A percentile compares a stretch with the other conserved stretches of the same genome.
Conservation (phyloP, 768 basidiomycete genomes). For the Mycena epipterygia region DNA sequence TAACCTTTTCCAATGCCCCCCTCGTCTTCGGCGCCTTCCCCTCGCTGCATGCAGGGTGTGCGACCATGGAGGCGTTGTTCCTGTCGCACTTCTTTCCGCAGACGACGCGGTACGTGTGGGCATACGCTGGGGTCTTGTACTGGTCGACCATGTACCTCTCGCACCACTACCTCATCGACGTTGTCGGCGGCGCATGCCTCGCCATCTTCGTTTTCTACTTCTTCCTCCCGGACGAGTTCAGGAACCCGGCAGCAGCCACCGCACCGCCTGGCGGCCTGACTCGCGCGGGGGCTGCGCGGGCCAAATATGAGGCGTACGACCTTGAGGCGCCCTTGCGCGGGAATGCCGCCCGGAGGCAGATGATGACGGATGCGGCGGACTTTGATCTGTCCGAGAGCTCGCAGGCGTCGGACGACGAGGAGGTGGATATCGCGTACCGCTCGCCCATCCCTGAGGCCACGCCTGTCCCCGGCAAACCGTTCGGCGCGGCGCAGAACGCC, state of each 20-base stretch:
- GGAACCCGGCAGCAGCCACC: slow-evolving; percentile 63
- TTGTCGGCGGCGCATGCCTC: slow-evolving; percentile 93
- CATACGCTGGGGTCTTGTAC: slow-evolving; percentile 88
- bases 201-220: slow-evolving; percentile 90
- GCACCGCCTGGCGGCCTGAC: slow-evolving; percentile 59
- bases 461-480: slow-evolving; percentile 52
- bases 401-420: slow-evolving; percentile 72
- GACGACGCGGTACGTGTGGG: slow-evolving; percentile 77
- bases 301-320: slow-evolving; percentile 86
- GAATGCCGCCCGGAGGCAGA: slow-evolving; percentile 39
- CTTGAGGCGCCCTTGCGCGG: slow-evolving; percentile 68
- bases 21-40: slow-evolving; percentile 98
- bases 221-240: slow-evolving; percentile 87
- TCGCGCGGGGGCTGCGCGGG: slow-evolving; percentile 44
- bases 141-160: slow-evolving; percentile 99
- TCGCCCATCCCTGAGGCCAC: slow-evolving; percentile 66
- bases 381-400: slow-evolving; percentile 70
- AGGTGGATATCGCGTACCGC: slow-evolving; percentile 77
- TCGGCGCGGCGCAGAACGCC: slow-evolving; percentile 38
- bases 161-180: slow-evolving; percentile 98
- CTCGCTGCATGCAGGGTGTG: slow-evolving; percentile 90
- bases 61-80: slow-evolving; percentile 94
- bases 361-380: slow-evolving; percentile 61
- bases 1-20: slow-evolving; percentile 87
- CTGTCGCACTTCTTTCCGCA: slow-evolving; percentile 95